Evolutionary conservation across 768 basidiomycete species (phyloP).

Genomic region (Pulveroboletus ravenelii): DNA sequence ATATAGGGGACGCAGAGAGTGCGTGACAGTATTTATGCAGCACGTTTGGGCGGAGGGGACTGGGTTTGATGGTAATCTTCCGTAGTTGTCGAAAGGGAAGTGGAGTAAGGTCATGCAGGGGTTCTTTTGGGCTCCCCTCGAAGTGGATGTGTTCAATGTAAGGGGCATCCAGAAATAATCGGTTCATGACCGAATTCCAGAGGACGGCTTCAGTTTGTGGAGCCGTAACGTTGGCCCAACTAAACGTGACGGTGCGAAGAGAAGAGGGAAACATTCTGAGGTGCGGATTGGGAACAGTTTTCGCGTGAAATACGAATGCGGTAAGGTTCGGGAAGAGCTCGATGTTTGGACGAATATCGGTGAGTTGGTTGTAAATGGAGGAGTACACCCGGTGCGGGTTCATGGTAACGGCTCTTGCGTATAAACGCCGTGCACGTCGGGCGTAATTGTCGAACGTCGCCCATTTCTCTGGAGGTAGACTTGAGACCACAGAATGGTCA

Average conservation of each 20-base stretch:
- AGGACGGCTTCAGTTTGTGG: slow-evolving; percentile 13
- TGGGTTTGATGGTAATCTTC: slow-evolving; percentile 19
- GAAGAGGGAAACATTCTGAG: slow-evolving; percentile 21
- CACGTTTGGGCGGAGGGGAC: slow-evolving; percentile 20
- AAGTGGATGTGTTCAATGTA: slow-evolving; percentile 20
- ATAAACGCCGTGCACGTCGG: slow-evolving; percentile 17
- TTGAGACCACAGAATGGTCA: background rate
- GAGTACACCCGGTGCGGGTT: slow-evolving; percentile 22
- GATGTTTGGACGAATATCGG: slow-evolving; percentile 18
- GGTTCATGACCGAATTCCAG: slow-evolving; percentile 20
- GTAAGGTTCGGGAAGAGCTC: slow-evolving; percentile 23
- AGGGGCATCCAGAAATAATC: slow-evolving; percentile 17
- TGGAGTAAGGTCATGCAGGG: slow-evolving; percentile 9
- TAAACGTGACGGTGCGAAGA: slow-evolving; percentile 18
- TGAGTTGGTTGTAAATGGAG: slow-evolving; percentile 24
- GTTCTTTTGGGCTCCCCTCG: slow-evolving; percentile 24
- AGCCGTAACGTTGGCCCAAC: slow-evolving; percentile 16
- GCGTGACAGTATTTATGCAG: slow-evolving; percentile 23
- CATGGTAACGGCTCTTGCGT: slow-evolving; percentile 26
- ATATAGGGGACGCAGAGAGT: slow-evolving; percentile 16
- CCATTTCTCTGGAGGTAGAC: slow-evolving; percentile 14
- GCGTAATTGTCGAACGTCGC: slow-evolving; percentile 22
- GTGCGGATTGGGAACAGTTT: slow-evolving; percentile 2
- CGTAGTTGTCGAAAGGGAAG: slow-evolving; percentile 18
- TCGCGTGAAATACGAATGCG: slow-evolving; percentile 16